Evolutionary conservation across 2,329 filamentous ascomycete genomes (phyloP).

Genomic region (Trichoderma arundinaceum): DNA sequence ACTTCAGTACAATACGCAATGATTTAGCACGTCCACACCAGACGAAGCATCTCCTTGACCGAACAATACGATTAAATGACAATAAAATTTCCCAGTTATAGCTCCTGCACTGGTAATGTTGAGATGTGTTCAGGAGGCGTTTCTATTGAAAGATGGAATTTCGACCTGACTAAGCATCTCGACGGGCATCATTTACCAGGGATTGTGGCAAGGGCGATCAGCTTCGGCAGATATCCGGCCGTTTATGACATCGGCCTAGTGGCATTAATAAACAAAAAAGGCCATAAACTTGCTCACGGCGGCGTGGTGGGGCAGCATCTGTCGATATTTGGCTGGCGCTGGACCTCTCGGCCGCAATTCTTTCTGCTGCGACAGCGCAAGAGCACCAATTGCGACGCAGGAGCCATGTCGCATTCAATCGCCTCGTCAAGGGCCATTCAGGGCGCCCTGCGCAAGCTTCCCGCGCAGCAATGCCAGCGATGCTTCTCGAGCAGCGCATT

Average conservation of each 20-base stretch:
- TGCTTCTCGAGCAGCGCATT: conserved; percentile 49
- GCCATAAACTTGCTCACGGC: conserved; percentile 17
- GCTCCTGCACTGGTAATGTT: background rate
- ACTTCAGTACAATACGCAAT: background rate
- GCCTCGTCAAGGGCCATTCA: conserved; percentile 46
- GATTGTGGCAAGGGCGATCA: background rate
- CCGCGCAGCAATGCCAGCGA: conserved; percentile 49
- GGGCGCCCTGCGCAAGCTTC: conserved; percentile 42
- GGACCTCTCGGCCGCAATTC: background rate
- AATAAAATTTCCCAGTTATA: background rate
- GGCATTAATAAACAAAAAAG: background rate
- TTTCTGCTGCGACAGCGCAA: background rate
- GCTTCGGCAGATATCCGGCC: conserved; percentile 20
- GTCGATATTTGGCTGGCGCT: conserved; percentile 23
- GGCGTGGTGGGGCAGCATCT: conserved; percentile 26
- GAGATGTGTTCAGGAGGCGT: background rate
- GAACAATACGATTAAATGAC: background rate
- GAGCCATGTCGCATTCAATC: conserved; percentile 49
- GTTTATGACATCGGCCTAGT: background rate
- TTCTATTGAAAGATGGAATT: conserved; percentile 7
- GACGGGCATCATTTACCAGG: background rate
- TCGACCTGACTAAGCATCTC: conserved; percentile 20
- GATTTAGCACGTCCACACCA: background rate
- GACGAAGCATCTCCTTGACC: background rate
- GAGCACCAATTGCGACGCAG: background rate